Conservation (phyloP, 805 yeast species). For the Saccharomycopsis lassenensis region DNA sequence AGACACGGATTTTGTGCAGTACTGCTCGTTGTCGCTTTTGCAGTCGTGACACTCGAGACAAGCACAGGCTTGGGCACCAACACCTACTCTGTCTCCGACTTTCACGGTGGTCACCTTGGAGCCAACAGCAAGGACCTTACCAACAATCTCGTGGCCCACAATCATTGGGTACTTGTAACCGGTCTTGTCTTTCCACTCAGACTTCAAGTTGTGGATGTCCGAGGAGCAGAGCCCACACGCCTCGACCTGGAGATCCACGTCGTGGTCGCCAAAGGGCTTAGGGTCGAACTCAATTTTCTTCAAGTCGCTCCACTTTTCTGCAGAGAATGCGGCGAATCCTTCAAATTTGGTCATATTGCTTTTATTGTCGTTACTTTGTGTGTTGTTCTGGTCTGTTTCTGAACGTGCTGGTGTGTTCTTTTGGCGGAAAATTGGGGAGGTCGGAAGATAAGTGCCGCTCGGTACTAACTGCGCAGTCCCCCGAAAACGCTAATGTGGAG, state of each 20-base stretch:
- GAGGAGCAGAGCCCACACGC: constrained; percentile 61
- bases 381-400: no score
- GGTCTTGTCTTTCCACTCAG: constrained; percentile 11
- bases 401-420: no score
- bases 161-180: constrained; percentile 20
- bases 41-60: constrained; percentile 58
- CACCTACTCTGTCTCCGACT: constrained; percentile 70
- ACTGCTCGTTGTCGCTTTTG: constrained; percentile 39
- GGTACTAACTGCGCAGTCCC: no score
- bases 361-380: no score
- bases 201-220: constrained; percentile 25
- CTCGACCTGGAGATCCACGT: constrained; percentile 47
- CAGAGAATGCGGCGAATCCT: constrained; percentile 43
- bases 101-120: constrained; percentile 35
- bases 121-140: constrained; percentile 50
- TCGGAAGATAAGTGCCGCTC: no score
- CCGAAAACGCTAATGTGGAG: no score
- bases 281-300: constrained; percentile 9
- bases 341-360: no score
- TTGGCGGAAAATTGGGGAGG: no score
- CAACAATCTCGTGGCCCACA: constrained; percentile 65
- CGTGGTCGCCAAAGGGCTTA: constrained; percentile 21
- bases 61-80: constrained; percentile 59
- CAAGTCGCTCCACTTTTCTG: constrained; percentile 12
- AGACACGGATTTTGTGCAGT: constrained; percentile 37